Percentiles rank a stretch among this genome's conserved stretches.
phyloP scores from a whole-genome alignment of 768 basidiomycete species.

The Hericium alpestre region DNA sequence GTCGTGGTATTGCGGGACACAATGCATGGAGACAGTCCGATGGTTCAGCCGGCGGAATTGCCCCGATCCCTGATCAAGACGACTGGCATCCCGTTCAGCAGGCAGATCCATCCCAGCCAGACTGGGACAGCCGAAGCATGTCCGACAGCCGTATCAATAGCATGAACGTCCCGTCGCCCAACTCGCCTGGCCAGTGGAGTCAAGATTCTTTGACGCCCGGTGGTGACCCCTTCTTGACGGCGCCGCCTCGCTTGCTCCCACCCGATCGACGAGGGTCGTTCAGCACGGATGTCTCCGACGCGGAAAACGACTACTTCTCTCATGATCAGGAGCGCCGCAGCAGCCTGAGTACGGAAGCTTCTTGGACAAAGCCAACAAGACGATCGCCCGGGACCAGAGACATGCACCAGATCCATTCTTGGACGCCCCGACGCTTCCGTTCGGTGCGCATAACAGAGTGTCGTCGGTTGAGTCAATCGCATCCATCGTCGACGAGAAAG shows the following conservation, averaged over 20 bases:
- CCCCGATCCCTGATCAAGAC: slow-evolving; percentile 52
- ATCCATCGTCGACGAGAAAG: slow-evolving; percentile 85
- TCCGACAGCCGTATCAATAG: slow-evolving; percentile 26
- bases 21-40: slow-evolving; percentile 76
- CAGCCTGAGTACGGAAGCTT: slow-evolving; percentile 58
- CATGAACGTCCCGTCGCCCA: slow-evolving; percentile 25
- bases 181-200: slow-evolving; percentile 57
- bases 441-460: slow-evolving; percentile 69
- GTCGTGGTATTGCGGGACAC: slow-evolving; percentile 54
- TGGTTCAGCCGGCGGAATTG: slow-evolving; percentile 35
- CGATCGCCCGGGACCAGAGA: slow-evolving; percentile 71
- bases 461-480: slow-evolving; percentile 88
- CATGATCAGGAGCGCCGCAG: slow-evolving; percentile 21
- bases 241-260: slow-evolving; percentile 21
- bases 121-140: slow-evolving; percentile 62
- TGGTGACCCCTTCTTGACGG: slow-evolving; percentile 30
- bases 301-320: slow-evolving; percentile 50
- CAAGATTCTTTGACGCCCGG: slow-evolving; percentile 43
- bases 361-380: slow-evolving; percentile 74
- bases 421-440: slow-evolving; percentile 65
- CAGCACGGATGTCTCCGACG: slow-evolving; percentile 41
- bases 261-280: slow-evolving; percentile 23
- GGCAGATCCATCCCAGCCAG: slow-evolving; percentile 56
- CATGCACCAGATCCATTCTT: slow-evolving; percentile 82
- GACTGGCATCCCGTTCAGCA: slow-evolving; percentile 73